Percentiles rank a stretch among this genome's conserved stretches.
These are phyloP conservation scores for Paulownia fortunei DNA, from an alignment of 257 asterid species.

Conservation along the genomic window DNA sequence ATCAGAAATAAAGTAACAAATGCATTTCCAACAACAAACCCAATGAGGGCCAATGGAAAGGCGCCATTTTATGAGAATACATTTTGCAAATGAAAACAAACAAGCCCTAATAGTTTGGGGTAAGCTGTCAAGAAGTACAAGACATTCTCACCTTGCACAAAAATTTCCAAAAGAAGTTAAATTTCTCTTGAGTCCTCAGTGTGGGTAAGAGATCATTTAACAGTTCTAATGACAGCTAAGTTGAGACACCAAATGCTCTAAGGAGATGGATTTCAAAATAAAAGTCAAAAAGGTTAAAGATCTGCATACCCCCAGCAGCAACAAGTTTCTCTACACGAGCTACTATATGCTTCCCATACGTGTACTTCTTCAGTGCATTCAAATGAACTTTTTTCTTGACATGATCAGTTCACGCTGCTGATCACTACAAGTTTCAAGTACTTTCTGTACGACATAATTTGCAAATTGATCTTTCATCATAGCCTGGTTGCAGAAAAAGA, in stretches of 20 bases:
- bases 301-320: slow-evolving; percentile 74
- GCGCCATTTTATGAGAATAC: too few relatives aligned
- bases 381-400: slow-evolving; percentile 75
- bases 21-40: neutral
- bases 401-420: slow-evolving; percentile 79
- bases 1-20: neutral
- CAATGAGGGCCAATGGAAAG: too few relatives aligned
- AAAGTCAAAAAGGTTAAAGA: neutral
- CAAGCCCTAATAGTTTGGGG: too few relatives aligned
- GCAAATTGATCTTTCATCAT: slow-evolving; percentile 93
- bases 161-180: neutral
- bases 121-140: too few relatives aligned
- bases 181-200: neutral
- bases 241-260: neutral
- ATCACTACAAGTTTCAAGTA: slow-evolving; percentile 84
- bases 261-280: neutral
- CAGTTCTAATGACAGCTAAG: neutral
- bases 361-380: slow-evolving; percentile 85
- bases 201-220: neutral
- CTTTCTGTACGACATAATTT: slow-evolving; percentile 86
- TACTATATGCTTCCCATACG: slow-evolving; percentile 83
- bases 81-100: too few relatives aligned
- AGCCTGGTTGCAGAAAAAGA: slow-evolving; percentile 51
- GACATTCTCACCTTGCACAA: too few relatives aligned
- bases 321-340: slow-evolving; percentile 89